phyloP scores from a whole-genome alignment of 176 grass and related monocot genomes.

The Raddia distichophylla region DNA sequence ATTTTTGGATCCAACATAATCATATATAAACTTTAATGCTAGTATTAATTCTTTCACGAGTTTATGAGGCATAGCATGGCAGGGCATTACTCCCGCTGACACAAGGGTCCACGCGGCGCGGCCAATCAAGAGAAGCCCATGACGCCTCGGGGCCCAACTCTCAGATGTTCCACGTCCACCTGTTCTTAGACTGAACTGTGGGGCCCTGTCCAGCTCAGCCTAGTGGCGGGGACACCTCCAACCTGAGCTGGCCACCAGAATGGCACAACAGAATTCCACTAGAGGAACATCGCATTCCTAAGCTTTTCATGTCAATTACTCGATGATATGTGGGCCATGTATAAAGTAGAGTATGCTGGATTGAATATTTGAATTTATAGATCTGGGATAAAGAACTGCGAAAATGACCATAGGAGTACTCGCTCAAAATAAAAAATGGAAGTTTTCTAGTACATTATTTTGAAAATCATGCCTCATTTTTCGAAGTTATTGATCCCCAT shows the following conservation, averaged over 20 bases:
- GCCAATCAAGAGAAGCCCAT: slow-evolving; percentile 45
- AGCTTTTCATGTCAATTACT: not conserved
- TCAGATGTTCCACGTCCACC: not conserved
- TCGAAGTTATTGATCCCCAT: not conserved
- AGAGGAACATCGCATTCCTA: not conserved
- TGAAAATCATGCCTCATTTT: not conserved
- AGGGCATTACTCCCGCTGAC: slow-evolving; percentile 26
- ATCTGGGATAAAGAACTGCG: not conserved
- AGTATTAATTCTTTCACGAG: not conserved
- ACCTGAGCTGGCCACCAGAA: slow-evolving; percentile 9
- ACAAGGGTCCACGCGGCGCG: not conserved
- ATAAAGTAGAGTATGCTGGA: not conserved
- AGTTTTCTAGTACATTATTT: not conserved
- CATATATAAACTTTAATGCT: too few relatives aligned
- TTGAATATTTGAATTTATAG: not conserved
- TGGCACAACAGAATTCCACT: not conserved
- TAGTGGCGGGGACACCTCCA: not conserved
- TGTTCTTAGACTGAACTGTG: not conserved
- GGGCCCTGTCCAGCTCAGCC: not conserved
- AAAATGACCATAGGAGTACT: not conserved
- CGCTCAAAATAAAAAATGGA: not conserved
- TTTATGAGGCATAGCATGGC: slow-evolving; percentile 35
- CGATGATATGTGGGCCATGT: not conserved
- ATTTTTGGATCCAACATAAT: not conserved
- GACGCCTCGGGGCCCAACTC: not conserved